A percentile compares a stretch with the other conserved stretches of the same genome.
These are phyloP conservation scores for Irpex sp. DNA, from an alignment of 1,284 basidiomycete species.

Conservation along the genomic window DNA sequence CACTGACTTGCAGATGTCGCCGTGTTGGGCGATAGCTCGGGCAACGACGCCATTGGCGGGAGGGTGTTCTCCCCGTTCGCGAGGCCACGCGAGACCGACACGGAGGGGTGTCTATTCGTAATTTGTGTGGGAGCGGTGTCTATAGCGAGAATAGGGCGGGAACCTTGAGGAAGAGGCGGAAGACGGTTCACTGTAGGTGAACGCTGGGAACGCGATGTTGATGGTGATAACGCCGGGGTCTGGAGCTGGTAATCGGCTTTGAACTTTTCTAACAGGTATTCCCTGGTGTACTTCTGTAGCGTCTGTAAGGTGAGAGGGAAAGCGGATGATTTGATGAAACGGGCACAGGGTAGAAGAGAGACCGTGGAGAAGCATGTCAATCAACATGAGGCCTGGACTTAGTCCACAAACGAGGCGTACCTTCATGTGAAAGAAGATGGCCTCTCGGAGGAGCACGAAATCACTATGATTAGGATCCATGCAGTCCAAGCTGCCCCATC, in stretches of 20 bases:
- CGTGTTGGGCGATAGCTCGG: conserved; percentile 30
- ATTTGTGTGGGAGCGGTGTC: conserved; percentile 53
- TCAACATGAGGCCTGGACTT: conserved; percentile 6
- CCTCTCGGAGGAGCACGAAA: conserved; percentile 67
- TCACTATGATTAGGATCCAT: conserved; percentile 75
- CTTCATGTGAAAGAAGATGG: conserved; percentile 81
- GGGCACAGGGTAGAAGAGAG: conserved; percentile 14
- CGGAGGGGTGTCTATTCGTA: conserved; percentile 28
- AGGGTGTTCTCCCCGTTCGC: conserved; percentile 12
- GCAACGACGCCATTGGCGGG: conserved; percentile 17
- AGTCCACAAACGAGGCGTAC: conserved; percentile 37
- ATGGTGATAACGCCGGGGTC: conserved; percentile 35
- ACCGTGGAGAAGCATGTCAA: neutral
- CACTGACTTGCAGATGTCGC: conserved; percentile 29
- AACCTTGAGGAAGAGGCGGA: conserved; percentile 41
- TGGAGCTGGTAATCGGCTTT: conserved; percentile 54
- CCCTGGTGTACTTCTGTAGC: conserved; percentile 76
- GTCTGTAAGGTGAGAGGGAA: conserved; percentile 41
- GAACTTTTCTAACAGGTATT: conserved; percentile 80
- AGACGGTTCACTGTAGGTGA: conserved; percentile 22
- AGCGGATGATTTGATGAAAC: conserved; percentile 11
- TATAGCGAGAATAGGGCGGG: conserved; percentile 67
- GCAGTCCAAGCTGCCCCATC: conserved; percentile 78
- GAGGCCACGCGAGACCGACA: conserved; percentile 11
- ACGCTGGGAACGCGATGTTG: conserved; percentile 38